phyloP scores from a whole-genome alignment of 73 alveolate species.

The Paramecium tetraurelia region DNA sequence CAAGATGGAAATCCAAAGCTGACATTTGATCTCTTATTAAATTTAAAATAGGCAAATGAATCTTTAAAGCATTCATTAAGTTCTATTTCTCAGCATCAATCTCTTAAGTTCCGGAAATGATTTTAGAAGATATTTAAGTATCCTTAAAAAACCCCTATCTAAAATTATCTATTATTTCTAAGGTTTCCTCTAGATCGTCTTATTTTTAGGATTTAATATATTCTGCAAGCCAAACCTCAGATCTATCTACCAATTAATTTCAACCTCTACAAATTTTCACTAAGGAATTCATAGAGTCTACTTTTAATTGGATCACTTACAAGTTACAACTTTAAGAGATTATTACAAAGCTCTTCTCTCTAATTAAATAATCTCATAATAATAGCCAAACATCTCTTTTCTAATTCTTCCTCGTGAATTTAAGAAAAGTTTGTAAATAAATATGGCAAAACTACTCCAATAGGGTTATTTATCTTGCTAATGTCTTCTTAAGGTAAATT shows the following conservation, averaged over 20 bases:
- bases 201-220: background rate
- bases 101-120: background rate
- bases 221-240: slow-evolving; percentile 62
- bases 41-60: slow-evolving; percentile 18
- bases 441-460: slow-evolving; percentile 34
- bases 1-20: slow-evolving; percentile 13
- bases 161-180: slow-evolving; percentile 50
- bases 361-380: slow-evolving; percentile 56
- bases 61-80: slow-evolving; percentile 39
- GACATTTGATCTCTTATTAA: slow-evolving; percentile 32
- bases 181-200: slow-evolving; percentile 35
- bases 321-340: slow-evolving; percentile 33
- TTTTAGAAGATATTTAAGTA: background rate
- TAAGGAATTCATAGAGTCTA: background rate
- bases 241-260: slow-evolving; percentile 34
- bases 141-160: slow-evolving; percentile 48
- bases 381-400: slow-evolving; percentile 31
- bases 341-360: slow-evolving; percentile 44
- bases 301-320: slow-evolving; percentile 40
- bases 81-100: slow-evolving; percentile 47
- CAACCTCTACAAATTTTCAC: slow-evolving; percentile 1
- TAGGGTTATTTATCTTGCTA: slow-evolving; percentile 21
- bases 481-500: slow-evolving; percentile 25
- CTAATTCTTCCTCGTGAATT: slow-evolving; percentile 49
- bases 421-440: slow-evolving; percentile 27